Conservation (phyloP, 2,329 filamentous ascomycete genomes). For the Xylariaceae sp. region DNA sequence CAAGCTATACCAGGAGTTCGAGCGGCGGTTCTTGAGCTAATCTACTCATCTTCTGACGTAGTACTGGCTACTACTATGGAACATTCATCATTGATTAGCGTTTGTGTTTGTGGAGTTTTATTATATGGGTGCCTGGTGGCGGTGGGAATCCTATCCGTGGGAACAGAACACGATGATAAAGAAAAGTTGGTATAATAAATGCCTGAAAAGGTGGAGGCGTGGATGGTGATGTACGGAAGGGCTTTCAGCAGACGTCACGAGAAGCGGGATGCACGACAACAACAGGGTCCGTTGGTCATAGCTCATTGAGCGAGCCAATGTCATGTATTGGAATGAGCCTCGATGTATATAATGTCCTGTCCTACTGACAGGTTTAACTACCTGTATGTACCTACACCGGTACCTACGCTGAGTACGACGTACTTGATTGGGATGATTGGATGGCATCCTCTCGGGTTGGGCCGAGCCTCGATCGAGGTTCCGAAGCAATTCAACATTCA, state of each 20-base stretch:
- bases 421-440: too few species aligned
- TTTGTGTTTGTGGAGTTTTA: neutral
- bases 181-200: neutral
- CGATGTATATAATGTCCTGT: neutral
- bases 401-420: too few species aligned
- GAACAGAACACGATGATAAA: neutral
- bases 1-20: constrained; percentile 78
- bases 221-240: neutral
- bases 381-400: too few species aligned
- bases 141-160: constrained; percentile 2
- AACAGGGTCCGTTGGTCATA: neutral
- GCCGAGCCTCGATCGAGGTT: too few species aligned
- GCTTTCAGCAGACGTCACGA: neutral
- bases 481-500: too few species aligned
- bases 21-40: constrained; percentile 56
- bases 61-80: neutral
- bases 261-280: neutral
- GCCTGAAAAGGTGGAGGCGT: neutral
- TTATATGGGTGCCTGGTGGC: neutral
- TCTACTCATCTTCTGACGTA: neutral
- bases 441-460: too few species aligned
- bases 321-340: neutral
- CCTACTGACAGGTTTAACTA: neutral
- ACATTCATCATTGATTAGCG: neutral
- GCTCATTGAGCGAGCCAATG: neutral